Evolutionary conservation across 108 stramenopile genomes (phyloP), one percentile per base, ranked within the genome.

Genomic region (Cyclotella sp.): DNA sequence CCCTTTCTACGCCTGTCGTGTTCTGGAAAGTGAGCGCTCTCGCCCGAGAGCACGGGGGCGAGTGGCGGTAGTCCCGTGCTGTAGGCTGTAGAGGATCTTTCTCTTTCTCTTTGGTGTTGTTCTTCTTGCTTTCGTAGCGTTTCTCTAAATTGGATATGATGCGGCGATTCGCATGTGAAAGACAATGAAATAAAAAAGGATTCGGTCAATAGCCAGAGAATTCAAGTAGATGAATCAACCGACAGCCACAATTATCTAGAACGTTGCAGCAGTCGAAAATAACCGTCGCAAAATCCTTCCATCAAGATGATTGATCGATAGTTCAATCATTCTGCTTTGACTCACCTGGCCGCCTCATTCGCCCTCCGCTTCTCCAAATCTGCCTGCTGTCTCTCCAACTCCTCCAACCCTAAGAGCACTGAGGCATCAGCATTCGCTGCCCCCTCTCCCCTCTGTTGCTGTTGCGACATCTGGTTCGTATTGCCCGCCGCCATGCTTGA

Each of bases 331-430:
- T 15, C 46, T 39, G 11, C 9, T 2, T 15, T 46, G 12, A 46
- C 46, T 65, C 26, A 65, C 64, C 64, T 45, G 10, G 19, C 34
- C 44, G 45, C 43, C 34, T 63, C n/a, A 15, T 34, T 22, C 27
- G 68, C 78, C 78, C 70, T 63, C 18, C 68, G 30, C 67, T 63
- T 75, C 34, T 85, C 84, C 54, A 61, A 39, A 55, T 80, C 54
- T 14, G 81, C 81, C 70, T 85, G 84, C 76, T 85, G 84, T n/a
- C 84, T 55, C 40, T 85, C 84, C 61, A 85, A 72, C 55, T 75
- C 77, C 53, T 85, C 76, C 12, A 85, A 52, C 1, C 84, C 84
- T 15, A 85, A 58, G 4, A 84, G 27, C 0, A 84, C 79, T 15
- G 67, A 49, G 3, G 58, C 22, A 57, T 77, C 69, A 13, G 76